Conservation (phyloP, 139 green algal species). For the Chlorella sp. region DNA sequence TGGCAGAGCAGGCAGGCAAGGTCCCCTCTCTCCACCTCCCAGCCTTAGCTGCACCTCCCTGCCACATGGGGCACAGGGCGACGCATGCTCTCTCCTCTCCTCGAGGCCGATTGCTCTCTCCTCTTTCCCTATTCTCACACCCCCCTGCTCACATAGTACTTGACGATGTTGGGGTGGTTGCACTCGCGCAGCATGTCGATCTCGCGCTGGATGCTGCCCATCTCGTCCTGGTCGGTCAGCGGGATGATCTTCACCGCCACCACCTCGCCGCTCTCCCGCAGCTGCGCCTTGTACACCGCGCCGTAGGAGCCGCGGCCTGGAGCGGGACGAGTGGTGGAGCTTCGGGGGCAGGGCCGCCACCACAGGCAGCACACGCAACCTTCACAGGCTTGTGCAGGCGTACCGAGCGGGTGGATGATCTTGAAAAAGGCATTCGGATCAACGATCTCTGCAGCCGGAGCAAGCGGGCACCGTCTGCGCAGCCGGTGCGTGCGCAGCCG, state of each 20-base stretch:
- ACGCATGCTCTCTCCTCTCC: too few relatives aligned
- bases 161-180: conserved; percentile 95
- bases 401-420: conserved; percentile 34
- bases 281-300: conserved; percentile 82
- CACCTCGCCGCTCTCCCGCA: conserved; percentile 51
- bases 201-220: conserved; percentile 68
- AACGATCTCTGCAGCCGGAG: too few relatives aligned
- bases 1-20: too few relatives aligned
- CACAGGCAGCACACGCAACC: neutral
- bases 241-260: conserved; percentile 92
- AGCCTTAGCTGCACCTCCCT: too few relatives aligned
- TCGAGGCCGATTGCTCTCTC: too few relatives aligned
- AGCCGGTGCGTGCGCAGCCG: too few relatives aligned
- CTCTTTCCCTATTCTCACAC: too few relatives aligned
- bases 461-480: too few relatives aligned
- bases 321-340: neutral
- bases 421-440: too few relatives aligned
- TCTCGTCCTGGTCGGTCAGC: conserved; percentile 62
- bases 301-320: conserved; percentile 80
- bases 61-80: too few relatives aligned
- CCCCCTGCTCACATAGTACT: conserved; percentile 44
- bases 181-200: conserved; percentile 85
- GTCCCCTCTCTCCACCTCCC: too few relatives aligned
- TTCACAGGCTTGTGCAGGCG: neutral
- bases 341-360: neutral